These are phyloP conservation scores for Cinnamomum micranthum DNA, from an alignment of 164 flowering plant species.

Conservation along the genomic window DNA sequence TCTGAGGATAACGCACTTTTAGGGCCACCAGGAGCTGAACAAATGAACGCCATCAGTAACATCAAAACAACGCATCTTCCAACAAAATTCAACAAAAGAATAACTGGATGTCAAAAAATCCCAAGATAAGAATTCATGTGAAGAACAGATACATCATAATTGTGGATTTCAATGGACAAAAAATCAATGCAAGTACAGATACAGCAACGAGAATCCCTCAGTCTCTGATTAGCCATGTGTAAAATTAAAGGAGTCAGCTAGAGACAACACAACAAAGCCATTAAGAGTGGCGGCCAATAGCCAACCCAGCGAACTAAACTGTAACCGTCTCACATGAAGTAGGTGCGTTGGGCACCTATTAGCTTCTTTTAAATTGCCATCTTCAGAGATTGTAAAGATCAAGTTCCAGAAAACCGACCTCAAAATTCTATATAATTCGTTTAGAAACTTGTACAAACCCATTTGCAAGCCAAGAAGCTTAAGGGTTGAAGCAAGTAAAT, in stretches of 20 bases:
- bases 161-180: neutral
- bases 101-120: neutral
- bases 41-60: conserved; percentile 13
- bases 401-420: neutral
- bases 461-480: neutral
- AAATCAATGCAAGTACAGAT: neutral
- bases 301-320: neutral
- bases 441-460: neutral
- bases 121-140: neutral
- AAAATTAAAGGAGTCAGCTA: neutral
- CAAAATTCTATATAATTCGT: neutral
- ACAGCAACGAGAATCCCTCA: neutral
- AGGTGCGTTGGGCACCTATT: neutral
- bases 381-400: neutral
- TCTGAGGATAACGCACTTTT: conserved; percentile 83
- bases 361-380: neutral
- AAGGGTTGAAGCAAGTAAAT: neutral
- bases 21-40: conserved; percentile 84
- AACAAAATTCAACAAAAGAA: neutral
- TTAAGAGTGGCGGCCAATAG: neutral
- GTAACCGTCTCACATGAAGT: neutral
- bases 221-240: neutral
- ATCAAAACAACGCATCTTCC: neutral
- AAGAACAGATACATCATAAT: neutral
- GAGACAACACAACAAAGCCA: neutral